Base-by-base conservation (phyloP, 805 yeast species). In the Candida khao-thaluensis region DNA sequence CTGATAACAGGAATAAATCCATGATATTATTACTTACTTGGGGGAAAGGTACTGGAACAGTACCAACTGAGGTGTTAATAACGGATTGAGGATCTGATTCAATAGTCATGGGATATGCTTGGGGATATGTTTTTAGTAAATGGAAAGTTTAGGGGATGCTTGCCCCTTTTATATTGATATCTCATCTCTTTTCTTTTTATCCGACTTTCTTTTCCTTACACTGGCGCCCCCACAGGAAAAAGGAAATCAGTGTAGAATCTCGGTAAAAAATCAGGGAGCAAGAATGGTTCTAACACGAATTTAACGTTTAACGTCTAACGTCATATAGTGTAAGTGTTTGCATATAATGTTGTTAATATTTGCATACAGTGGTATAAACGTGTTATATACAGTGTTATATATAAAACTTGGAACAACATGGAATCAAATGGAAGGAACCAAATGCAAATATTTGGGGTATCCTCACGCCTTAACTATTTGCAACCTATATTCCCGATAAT, bases 31-130 rank as follows among this genome's bases (percentile, higher is more conserved):
- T 45, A 17, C 54, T 35, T 40, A 64, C 48, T 25, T 41, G 37
- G n/a, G 69, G 69, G 47, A 49, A 56, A 22, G 59, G 54, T 12
- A 67, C 61, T 28, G 72, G 72, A 39, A 67, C 64, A 8, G 63
- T 28, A 11, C 72, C 72, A 43, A 66, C 58, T 42, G 54, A 64
- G 37, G 52, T 51, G 61, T 66, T 66, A 49, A 53, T 51, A 43
- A 57, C 41, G 24, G 63, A 56, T 25, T 41, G 43, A 9, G 52
- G 46, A 30, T 39, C 48, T 24, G 44, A 25, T 34, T 56, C 59
- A 41, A 54, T 47, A 18, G 65, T 60, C 65, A 60, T 60, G n/a
- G n/a, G n/a, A n/a, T n/a, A n/a, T n/a, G n/a, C n/a, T n/a, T n/a
- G n/a, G n/a, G n/a, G n/a, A n/a, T n/a, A n/a, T n/a, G n/a, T n/a